A percentile compares a stretch with the other conserved stretches of the same genome.
Evolutionary conservation across 441 rosid species (phyloP).

Genomic region (Euphorbia celastroides): DNA sequence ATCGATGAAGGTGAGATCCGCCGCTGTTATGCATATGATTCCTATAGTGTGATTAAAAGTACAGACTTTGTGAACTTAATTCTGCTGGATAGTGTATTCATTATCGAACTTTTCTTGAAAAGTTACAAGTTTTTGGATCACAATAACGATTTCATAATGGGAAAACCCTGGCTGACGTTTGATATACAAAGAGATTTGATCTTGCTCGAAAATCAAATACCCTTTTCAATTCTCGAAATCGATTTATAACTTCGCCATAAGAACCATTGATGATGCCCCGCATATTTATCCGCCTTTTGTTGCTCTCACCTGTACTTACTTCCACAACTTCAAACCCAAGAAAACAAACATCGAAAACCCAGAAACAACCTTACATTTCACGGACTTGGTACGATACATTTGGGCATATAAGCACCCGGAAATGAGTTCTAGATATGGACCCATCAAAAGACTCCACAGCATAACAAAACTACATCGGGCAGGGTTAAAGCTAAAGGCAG

Average conservation of each 20-base stretch:
- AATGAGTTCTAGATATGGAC: neutral
- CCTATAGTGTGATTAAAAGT: neutral
- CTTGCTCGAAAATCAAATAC: constrained; percentile 30
- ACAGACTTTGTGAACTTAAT: constrained; percentile 17
- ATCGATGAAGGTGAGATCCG: constrained; percentile 11
- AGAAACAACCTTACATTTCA: constrained; percentile 12
- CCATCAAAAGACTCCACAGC: constrained; percentile 1
- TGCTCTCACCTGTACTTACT: constrained; percentile 14
- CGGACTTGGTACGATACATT: constrained; percentile 17
- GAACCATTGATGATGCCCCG: neutral
- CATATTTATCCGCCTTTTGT: constrained; percentile 7
- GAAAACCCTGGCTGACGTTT: constrained; percentile 17
- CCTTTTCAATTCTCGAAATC: constrained; percentile 13
- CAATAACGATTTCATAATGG: constrained; percentile 13
- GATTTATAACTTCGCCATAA: neutral
- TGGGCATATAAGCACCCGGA: neutral
- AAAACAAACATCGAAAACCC: neutral
- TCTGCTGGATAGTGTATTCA: constrained; percentile 27
- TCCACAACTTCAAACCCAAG: constrained; percentile 6
- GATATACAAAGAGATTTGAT: constrained; percentile 23
- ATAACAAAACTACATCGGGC: constrained; percentile 21
- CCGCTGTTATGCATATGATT: constrained; percentile 17
- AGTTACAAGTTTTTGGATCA: neutral
- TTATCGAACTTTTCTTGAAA: constrained; percentile 24
- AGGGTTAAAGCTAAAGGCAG: constrained; percentile 21